Evolutionary conservation across 2,329 filamentous ascomycete species (phyloP), one percentile per base, ranked within the genome.

Genomic region (Phaeomoniella chlamydospora): DNA sequence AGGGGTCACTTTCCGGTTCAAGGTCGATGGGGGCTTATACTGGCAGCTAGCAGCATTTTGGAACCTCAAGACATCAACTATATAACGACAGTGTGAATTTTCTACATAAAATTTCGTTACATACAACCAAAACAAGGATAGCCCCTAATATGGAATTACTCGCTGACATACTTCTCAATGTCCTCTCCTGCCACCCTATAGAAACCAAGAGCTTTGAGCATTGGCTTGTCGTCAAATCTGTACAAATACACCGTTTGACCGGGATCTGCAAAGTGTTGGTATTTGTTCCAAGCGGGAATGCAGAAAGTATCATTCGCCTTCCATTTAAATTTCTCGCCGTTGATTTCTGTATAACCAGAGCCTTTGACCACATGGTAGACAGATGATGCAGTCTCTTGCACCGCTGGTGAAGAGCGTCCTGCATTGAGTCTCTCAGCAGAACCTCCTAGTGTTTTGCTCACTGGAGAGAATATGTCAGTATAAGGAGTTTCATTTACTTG

Each of bases 361-460:
- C 70, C 70, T 13, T 59, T 50, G 10, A 71, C 49, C 6, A 73
- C 61, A 41, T 74, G 69, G 40, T 68, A 72, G 1, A 74, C 59
- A 0, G 59, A 61, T 0, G 68, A 72, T 0, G 62, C 52, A 0
- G 69, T 72, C 44, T 74, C 70, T 9, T 54, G 62, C 3, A 61
- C 43, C 0, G 35, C 16, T 0, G 57, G 54, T 0, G 66, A 67
- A 1, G 43, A 43, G 2, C 41, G 43, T 0, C 58, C 59, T 0
- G 56, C 49, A 3, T 51, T 39, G 1, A 74, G 40, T 0, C 66
- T 55, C 35, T 61, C 63, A 0, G 69, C 70, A 10, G 51, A 58
- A 1, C 57, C 65, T 0, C 67, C 66, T 1, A 73, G 48, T 2
- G 62, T 64, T 51, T 60, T 57, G 38, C 30, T 43, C 42, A 41